These are phyloP conservation scores for Fusarium redolens DNA, from an alignment of 2,329 filamentous ascomycete genomes.

Conservation along the genomic window DNA sequence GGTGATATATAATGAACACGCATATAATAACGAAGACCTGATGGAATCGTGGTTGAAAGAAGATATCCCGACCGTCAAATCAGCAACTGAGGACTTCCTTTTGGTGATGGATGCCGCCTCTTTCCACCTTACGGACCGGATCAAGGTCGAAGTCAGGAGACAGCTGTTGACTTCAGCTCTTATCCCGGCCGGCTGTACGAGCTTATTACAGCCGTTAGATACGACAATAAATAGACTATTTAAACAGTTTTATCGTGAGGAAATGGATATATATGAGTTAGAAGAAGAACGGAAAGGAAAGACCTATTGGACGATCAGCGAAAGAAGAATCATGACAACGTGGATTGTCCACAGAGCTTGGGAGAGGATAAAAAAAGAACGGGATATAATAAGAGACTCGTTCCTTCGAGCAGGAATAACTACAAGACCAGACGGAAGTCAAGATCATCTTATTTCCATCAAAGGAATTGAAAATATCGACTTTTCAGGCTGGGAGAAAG, in stretches of 20 bases:
- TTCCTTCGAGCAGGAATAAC: neutral
- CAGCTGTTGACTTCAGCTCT: neutral
- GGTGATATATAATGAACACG: no score
- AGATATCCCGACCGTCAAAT: no score
- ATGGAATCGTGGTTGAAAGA: no score
- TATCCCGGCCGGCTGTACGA: neutral
- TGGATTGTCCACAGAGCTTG: neutral
- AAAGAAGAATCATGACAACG: neutral
- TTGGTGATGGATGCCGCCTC: neutral
- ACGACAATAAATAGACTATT: neutral
- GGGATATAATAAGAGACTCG: neutral
- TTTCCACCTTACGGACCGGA: neutral
- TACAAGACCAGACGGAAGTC: neutral
- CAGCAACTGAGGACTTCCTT: no score
- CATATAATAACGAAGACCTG: no score
- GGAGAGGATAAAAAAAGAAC: neutral
- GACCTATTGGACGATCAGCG: neutral
- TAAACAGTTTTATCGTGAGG: neutral
- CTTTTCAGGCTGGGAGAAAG: neutral
- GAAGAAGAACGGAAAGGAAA: neutral
- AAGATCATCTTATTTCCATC: neutral
- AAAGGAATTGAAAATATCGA: neutral
- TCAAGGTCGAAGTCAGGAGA: neutral
- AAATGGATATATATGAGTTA: neutral
- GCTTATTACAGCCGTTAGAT: neutral